These are phyloP conservation scores for Tuctoria greenei DNA, from an alignment of 176 grass and related monocot species.

Conservation along the genomic window DNA sequence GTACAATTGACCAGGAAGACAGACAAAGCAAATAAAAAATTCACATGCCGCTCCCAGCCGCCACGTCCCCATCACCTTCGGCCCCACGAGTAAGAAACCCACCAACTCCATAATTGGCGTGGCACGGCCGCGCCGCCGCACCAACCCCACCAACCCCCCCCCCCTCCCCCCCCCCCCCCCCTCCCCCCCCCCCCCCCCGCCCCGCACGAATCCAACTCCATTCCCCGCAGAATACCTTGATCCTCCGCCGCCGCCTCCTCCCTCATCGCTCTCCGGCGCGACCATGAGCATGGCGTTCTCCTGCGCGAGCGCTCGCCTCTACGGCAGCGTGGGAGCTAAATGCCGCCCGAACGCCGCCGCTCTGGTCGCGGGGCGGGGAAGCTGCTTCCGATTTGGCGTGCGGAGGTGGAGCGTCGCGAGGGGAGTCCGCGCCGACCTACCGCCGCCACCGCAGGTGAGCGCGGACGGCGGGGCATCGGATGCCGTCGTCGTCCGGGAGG, in stretches of 20 bases:
- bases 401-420: conserved; percentile 4
- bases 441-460: conserved; percentile 15
- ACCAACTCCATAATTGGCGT: no score
- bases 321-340: conserved; percentile 17
- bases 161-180: neutral
- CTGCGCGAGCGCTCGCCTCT: conserved; percentile 30
- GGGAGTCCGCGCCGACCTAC: conserved; percentile 33
- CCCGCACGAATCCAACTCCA: neutral
- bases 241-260: neutral
- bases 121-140: no score
- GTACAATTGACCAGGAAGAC: neutral
- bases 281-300: conserved; percentile 55
- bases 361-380: neutral
- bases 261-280: neutral
- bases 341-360: neutral
- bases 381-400: neutral
- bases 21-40: neutral
- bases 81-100: neutral
- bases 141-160: neutral
- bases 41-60: neutral
- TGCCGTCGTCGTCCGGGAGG: conserved; percentile 7
- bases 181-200: neutral
- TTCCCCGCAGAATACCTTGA: neutral
- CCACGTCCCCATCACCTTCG: neutral
- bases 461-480: neutral